Evolutionary conservation across 495 filamentous ascomycete genomes (phyloP).

Genomic region (Penicillium dipodomyicola): DNA sequence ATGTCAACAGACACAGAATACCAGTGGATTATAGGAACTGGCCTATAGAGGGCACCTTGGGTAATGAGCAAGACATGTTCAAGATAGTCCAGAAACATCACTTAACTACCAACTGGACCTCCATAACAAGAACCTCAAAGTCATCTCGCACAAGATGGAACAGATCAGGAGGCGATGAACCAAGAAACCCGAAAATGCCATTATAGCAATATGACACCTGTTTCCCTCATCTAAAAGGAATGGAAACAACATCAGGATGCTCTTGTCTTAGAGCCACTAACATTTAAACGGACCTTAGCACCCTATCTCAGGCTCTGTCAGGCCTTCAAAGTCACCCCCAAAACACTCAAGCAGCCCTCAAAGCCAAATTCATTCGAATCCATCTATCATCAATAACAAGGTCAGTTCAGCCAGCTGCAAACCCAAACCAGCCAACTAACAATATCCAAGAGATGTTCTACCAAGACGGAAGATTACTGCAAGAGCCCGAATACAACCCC

Average conservation of each 20-base stretch:
- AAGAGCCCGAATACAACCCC: not conserved
- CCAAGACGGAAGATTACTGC: constrained; percentile 2
- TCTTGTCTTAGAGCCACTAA: not conserved
- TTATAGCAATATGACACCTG: constrained; percentile 4
- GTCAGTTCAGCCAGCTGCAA: not conserved
- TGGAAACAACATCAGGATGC: not conserved
- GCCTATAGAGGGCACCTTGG: not conserved
- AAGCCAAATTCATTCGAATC: not conserved
- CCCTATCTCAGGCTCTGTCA: not conserved
- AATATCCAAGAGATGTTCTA: constrained; percentile 5
- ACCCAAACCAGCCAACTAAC: not conserved
- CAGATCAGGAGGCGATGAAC: not conserved
- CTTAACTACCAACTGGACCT: not conserved
- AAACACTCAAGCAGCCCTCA: not conserved
- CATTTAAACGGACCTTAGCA: not conserved
- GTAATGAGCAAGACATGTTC: not conserved
- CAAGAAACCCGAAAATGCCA: not conserved
- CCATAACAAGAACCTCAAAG: not conserved
- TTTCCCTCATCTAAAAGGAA: not conserved
- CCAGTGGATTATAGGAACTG: not conserved
- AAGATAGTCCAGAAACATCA: not conserved
- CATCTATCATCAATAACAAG: not conserved
- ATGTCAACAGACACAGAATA: not conserved
- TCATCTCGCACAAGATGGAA: not conserved
- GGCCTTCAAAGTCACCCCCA: not conserved